phyloP scores from a whole-genome alignment of 129 eudicot species.

The Chrysanthemum makinoi region DNA sequence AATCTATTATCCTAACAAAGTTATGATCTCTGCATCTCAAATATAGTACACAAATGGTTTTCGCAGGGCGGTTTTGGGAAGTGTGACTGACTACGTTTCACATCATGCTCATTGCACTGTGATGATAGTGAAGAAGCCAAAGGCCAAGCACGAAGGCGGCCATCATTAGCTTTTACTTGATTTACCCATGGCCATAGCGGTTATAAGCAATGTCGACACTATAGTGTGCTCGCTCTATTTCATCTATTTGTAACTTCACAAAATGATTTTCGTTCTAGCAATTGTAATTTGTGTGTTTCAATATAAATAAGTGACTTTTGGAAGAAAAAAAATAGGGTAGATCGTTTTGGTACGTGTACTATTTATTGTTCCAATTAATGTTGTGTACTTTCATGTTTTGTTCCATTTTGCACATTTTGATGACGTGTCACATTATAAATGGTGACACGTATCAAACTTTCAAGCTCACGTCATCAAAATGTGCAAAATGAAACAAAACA shows the following conservation, averaged over 20 bases:
- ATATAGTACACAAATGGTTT: background rate
- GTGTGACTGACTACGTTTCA: constrained; percentile 67
- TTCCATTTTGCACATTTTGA: no score
- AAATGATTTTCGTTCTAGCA: constrained; percentile 4
- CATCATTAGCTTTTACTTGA: background rate
- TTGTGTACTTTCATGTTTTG: no score
- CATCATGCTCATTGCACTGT: constrained; percentile 76
- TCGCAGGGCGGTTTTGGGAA: constrained; percentile 66
- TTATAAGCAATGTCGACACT: background rate
- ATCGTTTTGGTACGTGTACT: no score
- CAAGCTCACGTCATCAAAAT: no score
- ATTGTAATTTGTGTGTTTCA: constrained; percentile 17
- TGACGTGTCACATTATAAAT: no score
- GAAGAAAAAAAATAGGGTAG: no score
- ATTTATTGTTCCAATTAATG: no score
- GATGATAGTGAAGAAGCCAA: constrained; percentile 67
- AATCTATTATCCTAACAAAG: background rate
- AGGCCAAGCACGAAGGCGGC: constrained; percentile 29
- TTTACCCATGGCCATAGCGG: background rate
- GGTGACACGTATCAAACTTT: no score
- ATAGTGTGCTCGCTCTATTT: background rate
- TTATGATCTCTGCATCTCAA: background rate
- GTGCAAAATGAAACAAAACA: no score
- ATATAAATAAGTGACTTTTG: no score
- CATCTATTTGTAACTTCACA: constrained; percentile 9